A percentile compares a stretch with the other conserved stretches of the same genome.
Evolutionary conservation across 108 stramenopile species (phyloP).

Genomic region (Cyclotella baltica): DNA sequence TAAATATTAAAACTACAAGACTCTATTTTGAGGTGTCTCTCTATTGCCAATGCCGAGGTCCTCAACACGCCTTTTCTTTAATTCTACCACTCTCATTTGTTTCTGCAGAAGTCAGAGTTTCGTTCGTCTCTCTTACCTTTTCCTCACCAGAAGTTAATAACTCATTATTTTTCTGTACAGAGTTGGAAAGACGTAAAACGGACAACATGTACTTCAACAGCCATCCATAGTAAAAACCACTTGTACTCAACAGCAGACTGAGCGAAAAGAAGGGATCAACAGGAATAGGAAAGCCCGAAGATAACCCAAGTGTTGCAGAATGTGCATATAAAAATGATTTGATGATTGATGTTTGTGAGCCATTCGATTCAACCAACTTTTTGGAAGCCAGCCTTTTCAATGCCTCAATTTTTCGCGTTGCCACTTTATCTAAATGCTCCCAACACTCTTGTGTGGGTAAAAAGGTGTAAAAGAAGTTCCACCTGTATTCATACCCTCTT

Average conservation of each 20-base stretch:
- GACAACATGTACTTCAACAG: constrained; percentile 37
- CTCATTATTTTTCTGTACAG: background rate
- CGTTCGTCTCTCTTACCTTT: background rate
- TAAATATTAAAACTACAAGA: constrained; percentile 7
- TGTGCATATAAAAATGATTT: constrained; percentile 54
- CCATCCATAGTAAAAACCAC: constrained; percentile 71
- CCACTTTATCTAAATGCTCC: constrained; percentile 37
- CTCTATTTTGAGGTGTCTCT: too few species aligned
- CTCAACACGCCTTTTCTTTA: too few species aligned
- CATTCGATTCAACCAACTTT: background rate
- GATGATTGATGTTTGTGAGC: constrained; percentile 10
- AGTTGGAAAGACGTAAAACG: background rate
- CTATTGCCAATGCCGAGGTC: too few species aligned
- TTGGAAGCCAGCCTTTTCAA: constrained; percentile 14
- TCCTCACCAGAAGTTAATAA: background rate
- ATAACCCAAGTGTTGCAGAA: constrained; percentile 60
- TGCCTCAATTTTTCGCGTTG: constrained; percentile 14
- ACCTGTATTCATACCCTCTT: constrained; percentile 68
- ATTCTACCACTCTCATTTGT: too few species aligned
- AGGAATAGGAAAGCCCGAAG: constrained; percentile 63
- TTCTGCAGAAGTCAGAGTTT: background rate
- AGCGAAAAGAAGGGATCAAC: constrained; percentile 64
- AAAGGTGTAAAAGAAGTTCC: constrained; percentile 67
- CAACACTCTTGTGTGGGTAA: constrained; percentile 66
- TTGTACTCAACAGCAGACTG: constrained; percentile 60